These are phyloP conservation scores for Hypoxylon sp. DNA, from an alignment of 2,329 filamentous ascomycete genomes.

Conservation along the genomic window DNA sequence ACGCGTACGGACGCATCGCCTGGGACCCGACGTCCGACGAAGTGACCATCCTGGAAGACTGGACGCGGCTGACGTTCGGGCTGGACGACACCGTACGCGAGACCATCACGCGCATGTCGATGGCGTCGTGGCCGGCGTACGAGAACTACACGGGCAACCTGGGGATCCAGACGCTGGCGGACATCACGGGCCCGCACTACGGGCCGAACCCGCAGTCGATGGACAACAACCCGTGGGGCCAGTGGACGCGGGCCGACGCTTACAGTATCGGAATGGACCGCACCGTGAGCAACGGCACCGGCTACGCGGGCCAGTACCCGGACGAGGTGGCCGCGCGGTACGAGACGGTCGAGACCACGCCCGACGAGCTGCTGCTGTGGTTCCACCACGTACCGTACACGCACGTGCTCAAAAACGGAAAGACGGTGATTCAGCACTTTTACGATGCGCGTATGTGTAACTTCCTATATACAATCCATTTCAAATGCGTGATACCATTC, in stretches of 20 bases:
- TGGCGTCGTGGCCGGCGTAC: conserved; percentile 77
- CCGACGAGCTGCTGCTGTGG: conserved; percentile 76
- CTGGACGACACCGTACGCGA: conserved; percentile 65
- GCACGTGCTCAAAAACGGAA: conserved; percentile 66
- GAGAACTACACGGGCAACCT: conserved; percentile 78
- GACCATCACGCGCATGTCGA: conserved; percentile 70
- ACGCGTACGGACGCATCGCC: conserved; percentile 74
- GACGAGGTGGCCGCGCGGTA: conserved; percentile 67
- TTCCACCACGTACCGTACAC: conserved; percentile 80
- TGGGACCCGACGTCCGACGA: conserved; percentile 69
- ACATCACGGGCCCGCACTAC: conserved; percentile 75
- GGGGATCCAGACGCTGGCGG: conserved; percentile 75
- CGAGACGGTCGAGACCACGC: conserved; percentile 71
- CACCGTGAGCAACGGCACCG: conserved; percentile 75
- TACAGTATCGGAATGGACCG: conserved; percentile 76
- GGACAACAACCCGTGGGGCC: conserved; percentile 76
- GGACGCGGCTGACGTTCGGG: conserved; percentile 76
- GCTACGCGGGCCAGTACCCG: conserved; percentile 74
- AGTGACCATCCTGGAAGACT: conserved; percentile 68
- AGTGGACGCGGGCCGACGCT: conserved; percentile 75
- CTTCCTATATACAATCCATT: neutral
- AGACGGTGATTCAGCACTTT: conserved; percentile 71
- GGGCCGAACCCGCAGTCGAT: conserved; percentile 75
- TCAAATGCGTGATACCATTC: neutral
- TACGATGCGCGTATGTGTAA: conserved; percentile 59